Evolutionary conservation across 495 filamentous ascomycete species (phyloP).

Genomic region (Cladorrhinum samala): DNA sequence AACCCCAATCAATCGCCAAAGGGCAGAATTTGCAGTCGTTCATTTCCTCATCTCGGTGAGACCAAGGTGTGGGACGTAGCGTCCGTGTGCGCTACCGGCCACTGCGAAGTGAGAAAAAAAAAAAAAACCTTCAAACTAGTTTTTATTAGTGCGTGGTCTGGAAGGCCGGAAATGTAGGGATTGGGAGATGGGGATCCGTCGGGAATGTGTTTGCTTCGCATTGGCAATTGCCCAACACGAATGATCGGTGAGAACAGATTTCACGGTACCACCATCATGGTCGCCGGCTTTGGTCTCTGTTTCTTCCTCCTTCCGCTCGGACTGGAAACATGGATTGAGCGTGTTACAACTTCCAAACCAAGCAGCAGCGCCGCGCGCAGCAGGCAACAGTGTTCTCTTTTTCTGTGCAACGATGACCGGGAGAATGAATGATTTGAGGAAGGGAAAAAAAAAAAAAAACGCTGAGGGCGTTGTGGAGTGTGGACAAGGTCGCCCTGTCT

Average conservation of each 20-base stretch:
- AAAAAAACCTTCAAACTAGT: not conserved
- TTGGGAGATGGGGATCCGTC: not conserved
- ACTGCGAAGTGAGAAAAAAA: not conserved
- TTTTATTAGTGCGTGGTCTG: not conserved
- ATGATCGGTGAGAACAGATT: not conserved
- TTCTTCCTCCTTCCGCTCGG: no score
- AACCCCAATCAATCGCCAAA: no score
- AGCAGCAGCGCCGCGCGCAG: not conserved
- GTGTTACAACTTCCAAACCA: not conserved
- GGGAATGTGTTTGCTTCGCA: not conserved
- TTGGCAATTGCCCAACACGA: no score
- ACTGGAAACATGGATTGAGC: not conserved
- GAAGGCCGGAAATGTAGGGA: not conserved
- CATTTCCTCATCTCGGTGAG: not conserved
- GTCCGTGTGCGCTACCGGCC: not conserved
- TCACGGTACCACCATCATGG: no score
- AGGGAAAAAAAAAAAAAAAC: no score
- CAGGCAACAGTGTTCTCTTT: not conserved
- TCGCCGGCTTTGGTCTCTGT: no score
- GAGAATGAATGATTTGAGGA: not conserved
- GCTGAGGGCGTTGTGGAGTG: not conserved
- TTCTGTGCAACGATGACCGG: not conserved
- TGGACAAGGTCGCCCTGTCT: not conserved
- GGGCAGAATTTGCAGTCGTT: no score
- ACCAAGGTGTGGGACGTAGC: not conserved